A percentile compares a stretch with the other conserved stretches of the same genome.
phyloP scores from a whole-genome alignment of 2,329 filamentous ascomycete species.

The Thielaviopsis euricoi region DNA sequence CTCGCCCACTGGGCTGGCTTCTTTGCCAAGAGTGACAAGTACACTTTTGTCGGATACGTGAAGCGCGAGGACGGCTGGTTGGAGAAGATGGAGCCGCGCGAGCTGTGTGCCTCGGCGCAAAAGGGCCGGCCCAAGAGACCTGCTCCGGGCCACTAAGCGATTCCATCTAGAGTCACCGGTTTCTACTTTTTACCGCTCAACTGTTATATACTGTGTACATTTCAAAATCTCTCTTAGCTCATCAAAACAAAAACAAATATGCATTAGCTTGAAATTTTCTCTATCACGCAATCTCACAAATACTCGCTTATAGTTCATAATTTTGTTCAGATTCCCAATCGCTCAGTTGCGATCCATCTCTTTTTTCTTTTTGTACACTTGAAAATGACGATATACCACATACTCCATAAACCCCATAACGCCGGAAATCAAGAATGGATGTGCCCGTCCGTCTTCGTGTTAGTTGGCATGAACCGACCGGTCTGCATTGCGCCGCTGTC shows the following conservation, averaged over 20 bases:
- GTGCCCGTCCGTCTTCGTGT: neutral
- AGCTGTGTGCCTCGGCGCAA: conserved; percentile 55
- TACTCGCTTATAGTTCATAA: too few species aligned
- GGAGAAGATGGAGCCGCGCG: conserved; percentile 39
- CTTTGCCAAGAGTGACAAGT: conserved; percentile 66
- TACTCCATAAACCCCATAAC: neutral
- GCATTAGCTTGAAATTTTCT: too few species aligned
- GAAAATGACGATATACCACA: neutral
- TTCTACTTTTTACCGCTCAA: too few species aligned
- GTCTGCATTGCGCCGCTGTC: neutral
- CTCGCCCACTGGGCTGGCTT: conserved; percentile 72
- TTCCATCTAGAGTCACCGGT: neutral
- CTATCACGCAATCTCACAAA: too few species aligned
- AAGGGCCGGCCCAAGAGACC: conserved; percentile 35
- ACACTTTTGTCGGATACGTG: conserved; percentile 64
- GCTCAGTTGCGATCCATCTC: neutral
- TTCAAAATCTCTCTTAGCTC: too few species aligned
- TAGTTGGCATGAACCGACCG: neutral
- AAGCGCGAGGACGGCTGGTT: conserved; percentile 43
- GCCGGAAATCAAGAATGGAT: neutral
- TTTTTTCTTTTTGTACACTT: neutral
- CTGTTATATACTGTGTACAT: too few species aligned
- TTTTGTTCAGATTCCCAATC: too few species aligned
- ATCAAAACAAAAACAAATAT: too few species aligned
- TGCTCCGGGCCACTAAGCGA: conserved; percentile 18